phyloP scores from a whole-genome alignment of 2,329 filamentous ascomycete genomes.

The Fusarium veterinarium region DNA sequence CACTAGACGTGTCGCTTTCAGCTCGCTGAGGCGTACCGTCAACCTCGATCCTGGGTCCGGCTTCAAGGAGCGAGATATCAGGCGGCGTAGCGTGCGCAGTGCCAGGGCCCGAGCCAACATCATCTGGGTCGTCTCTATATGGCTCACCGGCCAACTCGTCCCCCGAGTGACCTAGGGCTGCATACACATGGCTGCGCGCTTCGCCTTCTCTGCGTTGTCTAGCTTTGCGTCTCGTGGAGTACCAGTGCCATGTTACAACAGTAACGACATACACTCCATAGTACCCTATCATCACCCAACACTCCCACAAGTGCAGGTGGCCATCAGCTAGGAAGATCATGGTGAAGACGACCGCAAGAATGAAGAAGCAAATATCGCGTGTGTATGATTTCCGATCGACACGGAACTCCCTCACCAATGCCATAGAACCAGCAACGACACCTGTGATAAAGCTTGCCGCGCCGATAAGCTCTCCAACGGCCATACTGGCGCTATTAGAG shows the following conservation, averaged over 20 bases:
- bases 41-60: constrained; percentile 60
- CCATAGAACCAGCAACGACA: constrained; percentile 97
- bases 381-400: constrained; percentile 92
- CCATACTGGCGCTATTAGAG: constrained; percentile 96
- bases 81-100: constrained; percentile 28
- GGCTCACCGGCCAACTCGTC: constrained; percentile 67
- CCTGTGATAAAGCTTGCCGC: constrained; percentile 96
- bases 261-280: constrained; percentile 90
- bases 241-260: constrained; percentile 95
- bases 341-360: constrained; percentile 85
- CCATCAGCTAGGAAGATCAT: constrained; percentile 91
- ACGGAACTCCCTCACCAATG: constrained; percentile 91
- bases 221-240: constrained; percentile 70
- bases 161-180: constrained; percentile 59
- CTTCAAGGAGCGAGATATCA: constrained; percentile 59
- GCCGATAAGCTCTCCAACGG: constrained; percentile 93
- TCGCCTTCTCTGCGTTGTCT: constrained; percentile 74
- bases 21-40: constrained; percentile 54
- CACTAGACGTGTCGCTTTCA: constrained; percentile 61
- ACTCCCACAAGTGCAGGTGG: constrained; percentile 87
- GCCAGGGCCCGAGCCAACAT: constrained; percentile 39
- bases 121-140: constrained; percentile 71
- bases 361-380: constrained; percentile 92
- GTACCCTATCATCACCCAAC: constrained; percentile 87
- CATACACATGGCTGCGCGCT: constrained; percentile 79